phyloP scores from a whole-genome alignment of 2,329 filamentous ascomycete genomes.

The Colletotrichum coccodes region DNA sequence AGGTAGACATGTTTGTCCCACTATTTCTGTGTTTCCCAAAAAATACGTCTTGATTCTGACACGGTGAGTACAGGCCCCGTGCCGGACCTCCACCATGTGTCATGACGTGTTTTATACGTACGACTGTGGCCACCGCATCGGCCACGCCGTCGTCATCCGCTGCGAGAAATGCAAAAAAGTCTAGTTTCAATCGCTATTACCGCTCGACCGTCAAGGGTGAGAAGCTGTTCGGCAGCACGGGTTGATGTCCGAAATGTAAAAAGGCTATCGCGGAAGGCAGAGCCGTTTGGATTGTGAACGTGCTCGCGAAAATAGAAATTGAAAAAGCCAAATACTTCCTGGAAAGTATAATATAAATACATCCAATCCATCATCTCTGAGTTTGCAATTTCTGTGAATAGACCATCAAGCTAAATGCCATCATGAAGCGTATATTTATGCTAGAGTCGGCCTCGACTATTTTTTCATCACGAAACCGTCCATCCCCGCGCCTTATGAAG shows the following conservation, averaged over 20 bases:
- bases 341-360: too few species aligned
- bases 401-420: too few species aligned
- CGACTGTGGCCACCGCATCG: slow-evolving; percentile 16
- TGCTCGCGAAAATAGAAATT: background rate
- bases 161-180: background rate
- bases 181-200: slow-evolving; percentile 14
- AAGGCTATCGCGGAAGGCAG: slow-evolving; percentile 14
- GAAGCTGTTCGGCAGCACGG: slow-evolving; percentile 10
- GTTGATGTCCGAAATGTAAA: background rate
- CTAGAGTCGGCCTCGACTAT: too few species aligned
- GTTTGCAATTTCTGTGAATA: too few species aligned
- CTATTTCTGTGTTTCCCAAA: too few species aligned
- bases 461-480: too few species aligned
- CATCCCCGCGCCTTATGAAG: too few species aligned
- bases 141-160: background rate
- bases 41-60: too few species aligned
- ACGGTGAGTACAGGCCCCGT: too few species aligned
- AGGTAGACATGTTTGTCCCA: too few species aligned
- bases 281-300: background rate
- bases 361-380: too few species aligned
- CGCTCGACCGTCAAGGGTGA: background rate
- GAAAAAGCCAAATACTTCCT: background rate
- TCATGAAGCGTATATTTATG: too few species aligned
- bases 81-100: background rate
- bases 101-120: background rate